Base-by-base conservation (phyloP, 176 grass and related monocot genomes). In the Oryza longistaminata region DNA sequence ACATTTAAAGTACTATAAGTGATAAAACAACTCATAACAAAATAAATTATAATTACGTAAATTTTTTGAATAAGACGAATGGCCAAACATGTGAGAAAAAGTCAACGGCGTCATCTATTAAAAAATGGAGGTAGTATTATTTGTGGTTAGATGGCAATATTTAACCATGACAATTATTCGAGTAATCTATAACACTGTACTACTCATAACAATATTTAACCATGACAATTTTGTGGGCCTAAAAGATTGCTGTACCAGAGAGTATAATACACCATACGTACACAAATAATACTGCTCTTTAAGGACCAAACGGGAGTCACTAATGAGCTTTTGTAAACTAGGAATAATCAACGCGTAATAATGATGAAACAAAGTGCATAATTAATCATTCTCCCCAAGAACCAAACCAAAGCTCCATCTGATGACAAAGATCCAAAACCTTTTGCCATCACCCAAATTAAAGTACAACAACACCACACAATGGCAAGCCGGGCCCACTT, bases 301-400 rank as follows among this genome's bases (percentile, higher is more conserved):
- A 33, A 29, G 40, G 10, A 15, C 19, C 27, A 5, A 5, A 50
- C 6, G 26, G n/a, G 19, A 83, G 72, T 21, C 12, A 13, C 25
- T 49, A 75, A 35, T 66, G 12, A 24, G 24, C 11, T 14, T 62
- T 70, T 31, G 76, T 50, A 50, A 64, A 21, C 21, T n/a, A 87
- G 5, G 19, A 64, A 64, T 69, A 84, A 88, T 25, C 22, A 49
- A 15, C 16, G 29, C 26, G 17, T 8, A 2, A 42, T 17, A 68
- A 80, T 81, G 35, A 70, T 60, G 76, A 35, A 44, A 70, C 64
- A 85, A 89, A 89, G 87, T 37, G 70, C 64, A 55, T 19, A n/a
- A 83, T 74, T 19, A n/a, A 83, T 74, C 50, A 68, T 46, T 79
- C 46, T 37, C 19, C 68, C 11, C n/a, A 39, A 49, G 64, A 50